Evolutionary conservation across 2,329 filamentous ascomycete genomes (phyloP), one percentile per base, ranked within the genome.

Genomic region (Plectosphaerella sp.): DNA sequence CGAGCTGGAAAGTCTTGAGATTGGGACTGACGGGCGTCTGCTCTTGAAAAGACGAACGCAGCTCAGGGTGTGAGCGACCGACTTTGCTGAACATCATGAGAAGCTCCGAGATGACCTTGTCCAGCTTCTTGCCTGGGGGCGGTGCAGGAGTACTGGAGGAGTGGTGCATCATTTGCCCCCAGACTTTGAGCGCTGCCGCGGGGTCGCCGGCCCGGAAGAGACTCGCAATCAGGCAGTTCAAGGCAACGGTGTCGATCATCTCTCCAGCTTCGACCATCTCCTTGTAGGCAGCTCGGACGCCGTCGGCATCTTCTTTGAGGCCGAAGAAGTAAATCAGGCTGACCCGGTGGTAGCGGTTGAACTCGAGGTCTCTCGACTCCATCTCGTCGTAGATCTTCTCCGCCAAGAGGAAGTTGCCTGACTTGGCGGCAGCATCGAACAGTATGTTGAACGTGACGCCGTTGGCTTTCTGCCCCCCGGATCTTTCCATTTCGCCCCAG

Each of bases 401-500:
- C 4, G 91, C 92, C 20, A 97, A 80, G 1, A 77, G 75, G 58
- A 88, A 96, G 63, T 95, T 94, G 39, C 89, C 88, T 0, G 90
- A 84, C 67, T 94, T 95, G 59, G 90, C 83, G 1, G 94, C 91
- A 11, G 91, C 81, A 63, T 97, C 89, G 61, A 96, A 97, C 12
- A 99, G 78, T 46, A 97, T 88, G 64, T 94, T 96, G 69, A 99
- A 95, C 0, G 93, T 96, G n/a, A 91, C 86, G 47, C 83, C 78
- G 59, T 88, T 88, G 36, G 81, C 86, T 58, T 73, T 72, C 14
- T 91, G 67, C 1, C 81, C 79, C 2, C 85, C 84, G 5, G 83
- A 72, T 46, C 81, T 77, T 68, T 99, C 94, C 91, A 97, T 97
- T 61, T 94, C 85, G 58, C 82, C 84, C 92, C 93, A 99, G 22